Conservation (phyloP, 352 stramenopile genomes). For the Phytophthora agathidicida region DNA sequence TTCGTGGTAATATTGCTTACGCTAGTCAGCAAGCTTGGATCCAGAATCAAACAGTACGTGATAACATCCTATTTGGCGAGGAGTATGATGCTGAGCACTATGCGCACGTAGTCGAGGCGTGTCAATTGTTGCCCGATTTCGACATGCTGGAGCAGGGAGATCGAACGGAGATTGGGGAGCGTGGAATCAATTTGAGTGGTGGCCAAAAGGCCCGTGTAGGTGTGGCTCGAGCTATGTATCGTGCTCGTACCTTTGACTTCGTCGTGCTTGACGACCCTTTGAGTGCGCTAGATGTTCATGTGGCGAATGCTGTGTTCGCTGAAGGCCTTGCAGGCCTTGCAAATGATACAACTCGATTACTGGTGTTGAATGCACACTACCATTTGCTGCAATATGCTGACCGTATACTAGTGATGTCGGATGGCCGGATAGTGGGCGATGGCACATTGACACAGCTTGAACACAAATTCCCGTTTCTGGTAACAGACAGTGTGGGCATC, state of each 20-base stretch:
- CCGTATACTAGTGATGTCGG: conserved; percentile 68
- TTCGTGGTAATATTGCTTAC: conserved; percentile 45
- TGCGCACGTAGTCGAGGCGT: conserved; percentile 67
- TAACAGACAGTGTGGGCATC: no score
- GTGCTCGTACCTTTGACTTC: conserved; percentile 58
- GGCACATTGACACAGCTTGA: conserved; percentile 78
- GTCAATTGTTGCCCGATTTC: conserved; percentile 84
- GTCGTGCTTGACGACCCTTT: conserved; percentile 73
- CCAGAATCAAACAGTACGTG: conserved; percentile 51
- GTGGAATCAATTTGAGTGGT: conserved; percentile 86
- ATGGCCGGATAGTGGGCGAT: conserved; percentile 82
- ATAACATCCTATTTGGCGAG: conserved; percentile 67
- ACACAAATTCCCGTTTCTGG: conserved; percentile 37
- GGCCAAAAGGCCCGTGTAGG: conserved; percentile 80
- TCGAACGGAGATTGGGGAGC: conserved; percentile 93
- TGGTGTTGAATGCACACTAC: conserved; percentile 95
- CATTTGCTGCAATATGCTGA: conserved; percentile 82
- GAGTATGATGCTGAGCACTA: conserved; percentile 46
- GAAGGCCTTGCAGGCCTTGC: conserved; percentile 81
- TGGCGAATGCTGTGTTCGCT: conserved; percentile 93
- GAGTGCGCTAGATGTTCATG: conserved; percentile 86
- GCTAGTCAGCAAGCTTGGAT: conserved; percentile 60
- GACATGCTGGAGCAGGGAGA: conserved; percentile 85
- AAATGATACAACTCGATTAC: conserved; percentile 74
- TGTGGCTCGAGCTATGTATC: conserved; percentile 68